Percentiles rank a stretch among this genome's conserved stretches.
Conservation (phyloP, 2,329 filamentous ascomycete genomes). For the Geosmithia morbida region DNA sequence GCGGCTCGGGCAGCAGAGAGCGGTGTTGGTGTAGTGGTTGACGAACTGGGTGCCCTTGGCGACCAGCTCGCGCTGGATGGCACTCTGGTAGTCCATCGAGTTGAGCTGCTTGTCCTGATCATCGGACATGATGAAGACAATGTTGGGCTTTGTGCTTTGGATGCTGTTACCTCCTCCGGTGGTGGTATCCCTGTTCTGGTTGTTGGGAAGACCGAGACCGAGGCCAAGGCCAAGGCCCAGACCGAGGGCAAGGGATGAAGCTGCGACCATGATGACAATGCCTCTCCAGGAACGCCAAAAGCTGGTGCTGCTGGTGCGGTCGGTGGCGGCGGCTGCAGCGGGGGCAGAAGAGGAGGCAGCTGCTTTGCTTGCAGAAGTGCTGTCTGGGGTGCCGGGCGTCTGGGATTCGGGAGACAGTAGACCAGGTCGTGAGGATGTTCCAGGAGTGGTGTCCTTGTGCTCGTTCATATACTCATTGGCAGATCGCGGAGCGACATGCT, state of each 20-base stretch:
- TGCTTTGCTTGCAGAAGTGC: neutral
- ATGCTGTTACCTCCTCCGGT: neutral
- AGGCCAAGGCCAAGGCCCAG: neutral
- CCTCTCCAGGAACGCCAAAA: neutral
- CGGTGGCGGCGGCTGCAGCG: too few relatives aligned
- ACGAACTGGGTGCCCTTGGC: constrained; percentile 1
- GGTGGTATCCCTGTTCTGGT: neutral
- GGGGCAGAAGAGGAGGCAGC: neutral
- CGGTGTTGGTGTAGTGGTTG: constrained; percentile 3
- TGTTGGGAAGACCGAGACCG: neutral
- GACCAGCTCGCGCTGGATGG: neutral
- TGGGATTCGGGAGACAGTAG: neutral
- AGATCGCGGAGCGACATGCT: neutral
- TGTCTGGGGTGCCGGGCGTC: neutral
- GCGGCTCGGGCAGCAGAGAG: constrained; percentile 4
- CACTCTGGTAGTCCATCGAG: constrained; percentile 29
- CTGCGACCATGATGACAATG: neutral
- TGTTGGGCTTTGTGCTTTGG: constrained; percentile 26
- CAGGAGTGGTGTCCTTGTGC: neutral
- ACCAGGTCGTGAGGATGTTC: neutral
- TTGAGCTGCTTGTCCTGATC: constrained; percentile 50
- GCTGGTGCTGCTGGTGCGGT: neutral
- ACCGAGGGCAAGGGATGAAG: neutral
- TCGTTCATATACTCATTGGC: neutral
- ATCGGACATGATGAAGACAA: constrained; percentile 52